Conservation (phyloP, 2,329 filamentous ascomycete genomes). For the Colletotrichum eremochloae region DNA sequence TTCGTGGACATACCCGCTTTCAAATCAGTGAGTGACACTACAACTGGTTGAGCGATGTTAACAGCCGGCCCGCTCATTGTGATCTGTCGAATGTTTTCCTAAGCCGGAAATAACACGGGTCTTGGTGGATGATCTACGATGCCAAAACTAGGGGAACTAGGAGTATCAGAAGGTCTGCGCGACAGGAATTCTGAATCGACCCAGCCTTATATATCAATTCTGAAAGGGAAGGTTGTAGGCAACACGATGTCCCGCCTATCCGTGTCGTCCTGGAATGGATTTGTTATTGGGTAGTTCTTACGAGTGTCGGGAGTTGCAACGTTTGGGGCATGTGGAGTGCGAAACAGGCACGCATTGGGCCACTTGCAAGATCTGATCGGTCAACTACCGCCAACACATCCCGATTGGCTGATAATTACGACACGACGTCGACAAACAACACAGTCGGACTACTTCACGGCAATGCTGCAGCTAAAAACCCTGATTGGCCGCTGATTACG, state of each 20-base stretch:
- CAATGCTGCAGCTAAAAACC: neutral
- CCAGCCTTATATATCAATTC: neutral
- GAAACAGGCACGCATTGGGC: neutral
- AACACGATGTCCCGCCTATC: neutral
- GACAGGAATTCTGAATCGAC: neutral
- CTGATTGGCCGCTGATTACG: slow-evolving; percentile 6
- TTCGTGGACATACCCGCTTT: slow-evolving; percentile 61
- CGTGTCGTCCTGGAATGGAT: neutral
- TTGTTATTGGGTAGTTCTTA: slow-evolving; percentile 11
- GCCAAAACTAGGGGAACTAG: neutral
- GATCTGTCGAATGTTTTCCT: neutral
- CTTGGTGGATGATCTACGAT: neutral
- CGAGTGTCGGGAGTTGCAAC: neutral
- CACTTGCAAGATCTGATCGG: slow-evolving; percentile 3
- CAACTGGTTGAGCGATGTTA: slow-evolving; percentile 66
- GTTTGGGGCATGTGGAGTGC: slow-evolving; percentile 4
- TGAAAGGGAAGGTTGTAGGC: neutral
- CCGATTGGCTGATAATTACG: slow-evolving; percentile 23
- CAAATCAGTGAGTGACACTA: slow-evolving; percentile 71
- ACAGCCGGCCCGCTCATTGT: slow-evolving; percentile 42
- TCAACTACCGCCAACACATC: neutral
- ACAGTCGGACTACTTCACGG: neutral
- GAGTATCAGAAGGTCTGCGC: neutral
- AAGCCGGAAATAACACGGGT: neutral
- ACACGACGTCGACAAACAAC: neutral